Base-by-base conservation (phyloP, 2,329 filamentous ascomycete species). In the Teratosphaeria pseudoeucalypti region DNA sequence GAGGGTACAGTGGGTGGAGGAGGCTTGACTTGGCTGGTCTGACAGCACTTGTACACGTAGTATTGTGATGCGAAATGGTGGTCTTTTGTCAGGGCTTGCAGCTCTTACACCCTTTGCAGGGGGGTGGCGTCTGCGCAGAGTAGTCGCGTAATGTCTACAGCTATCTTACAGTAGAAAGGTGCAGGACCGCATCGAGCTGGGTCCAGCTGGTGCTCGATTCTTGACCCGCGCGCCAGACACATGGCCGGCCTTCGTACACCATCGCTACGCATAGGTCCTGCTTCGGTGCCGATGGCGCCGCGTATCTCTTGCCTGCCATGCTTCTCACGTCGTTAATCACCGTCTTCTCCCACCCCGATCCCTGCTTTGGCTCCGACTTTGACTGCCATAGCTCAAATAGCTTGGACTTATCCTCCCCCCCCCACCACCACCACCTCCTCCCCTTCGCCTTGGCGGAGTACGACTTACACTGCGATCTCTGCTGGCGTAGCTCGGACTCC, bases 21-120 rank as follows among this genome's bases (percentile, higher is more conserved):
- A 82, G 79, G 89, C 83, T 95, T 95, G 91, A 90, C 95, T 58
- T 90, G 89, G 89, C 85, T 86, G 88, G 83, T 86, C 88, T 80
- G 77, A 94, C 88, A 92, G 19, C 29, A 32, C 29, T 7, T 6
- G 29, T 32, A 32, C 29, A 32, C 7, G 29, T 32, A 32, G 4
- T 7, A 32, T 32, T 32, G 29, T 32, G 29, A 32, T 32, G 29
- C 29, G 29, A 32, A 7, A 3, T 32, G 29, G 7, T 32, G 29
- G 29, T 7, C 7, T 32, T 32, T 32, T 32, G 29, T 32, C 29
- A 32, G 4, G 29, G 29, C 37, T n/a, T 14, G 5, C 5, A 16
- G 37, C 16, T 16, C 37, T 43, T 43, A 39, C 6, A 6, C 12
- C 37, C 43, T 49, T 23, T 49, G 43, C 11, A 19, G 16, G n/a